Evolutionary conservation across 768 basidiomycete species (phyloP), one percentile per base, ranked within the genome.

Genomic region (Hypholoma fasciculare): DNA sequence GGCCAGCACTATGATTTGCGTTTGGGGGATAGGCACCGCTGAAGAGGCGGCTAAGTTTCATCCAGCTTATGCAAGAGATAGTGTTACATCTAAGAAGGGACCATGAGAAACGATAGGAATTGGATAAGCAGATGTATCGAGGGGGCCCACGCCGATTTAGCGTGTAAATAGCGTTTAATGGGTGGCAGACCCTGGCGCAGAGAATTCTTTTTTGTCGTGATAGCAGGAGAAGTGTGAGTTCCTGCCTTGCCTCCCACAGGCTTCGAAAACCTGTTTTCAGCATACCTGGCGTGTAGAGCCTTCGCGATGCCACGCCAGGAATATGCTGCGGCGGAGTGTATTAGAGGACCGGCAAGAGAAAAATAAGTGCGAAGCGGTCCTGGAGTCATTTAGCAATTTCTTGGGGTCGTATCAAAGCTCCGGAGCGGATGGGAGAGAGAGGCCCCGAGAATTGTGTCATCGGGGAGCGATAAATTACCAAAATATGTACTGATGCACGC

Each of bases 131-230:
- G 52, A 20, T 43, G 14, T 47, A 30, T 47, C 39, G n/a, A 37
- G 42, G 46, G 44, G 17, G 23, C 13, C 26, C 54, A 46, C 27
- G 48, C 43, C 54, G 53, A 43, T 43, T 38, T 54, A 51, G 57
- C 57, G 57, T 58, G 61, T 61, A 53, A 50, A 58, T 58, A 52
- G 52, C 43, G 51, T 52, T 61, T 40, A 52, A 58, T 51, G 56
- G 49, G 43, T 19, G 30, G n/a, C 30, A 13, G 12, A 34, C 9
- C 13, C 12, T 27, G 49, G 30, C 9, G 30, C 30, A 34, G 30
- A 34, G 30, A 34, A 34, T 34, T 34, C 30, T 34, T 34, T 34
- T 34, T 34, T 34, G 30, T 34, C 30, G 30, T 34, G 30, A 34
- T 34, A 34, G 30, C 30, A 7, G 40, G 36, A 37, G 27, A 53